A percentile compares a stretch with the other conserved stretches of the same genome.
phyloP scores from a whole-genome alignment of 2,329 filamentous ascomycete species.

The Phaeoacremonium minimum region DNA sequence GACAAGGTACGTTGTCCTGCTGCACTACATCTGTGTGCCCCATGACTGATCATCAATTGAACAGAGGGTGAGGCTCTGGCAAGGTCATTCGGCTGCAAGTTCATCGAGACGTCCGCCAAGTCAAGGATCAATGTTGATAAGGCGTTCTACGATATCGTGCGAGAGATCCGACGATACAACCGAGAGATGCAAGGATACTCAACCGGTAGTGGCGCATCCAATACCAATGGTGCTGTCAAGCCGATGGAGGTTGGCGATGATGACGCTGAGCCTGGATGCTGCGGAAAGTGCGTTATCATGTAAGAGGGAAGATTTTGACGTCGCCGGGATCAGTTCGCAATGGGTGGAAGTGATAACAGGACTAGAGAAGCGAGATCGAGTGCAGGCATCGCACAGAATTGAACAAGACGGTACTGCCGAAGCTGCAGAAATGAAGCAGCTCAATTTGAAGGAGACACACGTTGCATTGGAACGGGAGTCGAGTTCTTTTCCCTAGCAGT shows the following conservation, averaged over 20 bases:
- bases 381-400: no score
- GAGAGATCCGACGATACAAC: constrained; percentile 97
- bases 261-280: constrained; percentile 70
- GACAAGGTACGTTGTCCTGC: constrained; percentile 67
- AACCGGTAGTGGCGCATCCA: constrained; percentile 61
- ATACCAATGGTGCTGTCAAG: constrained; percentile 56
- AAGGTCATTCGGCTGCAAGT: constrained; percentile 88
- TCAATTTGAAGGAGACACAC: no score
- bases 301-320: constrained; percentile 38
- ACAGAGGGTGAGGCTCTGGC: constrained; percentile 88
- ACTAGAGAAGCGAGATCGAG: neutral
- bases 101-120: constrained; percentile 98
- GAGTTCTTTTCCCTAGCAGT: constrained; percentile 8
- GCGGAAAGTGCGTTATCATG: constrained; percentile 84
- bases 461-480: constrained; percentile 10
- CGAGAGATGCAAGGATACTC: constrained; percentile 93
- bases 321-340: constrained; percentile 2
- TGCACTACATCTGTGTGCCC: constrained; percentile 2
- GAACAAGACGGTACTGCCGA: no score
- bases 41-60: constrained; percentile 5
- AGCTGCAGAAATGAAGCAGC: no score
- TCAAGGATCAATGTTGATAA: constrained; percentile 97
- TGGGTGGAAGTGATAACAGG: constrained; percentile 2
- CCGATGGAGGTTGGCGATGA: constrained; percentile 78
- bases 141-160: constrained; percentile 96